Base-by-base conservation (phyloP, 1,284 basidiomycete genomes). In the Ganoderma lucidum region DNA sequence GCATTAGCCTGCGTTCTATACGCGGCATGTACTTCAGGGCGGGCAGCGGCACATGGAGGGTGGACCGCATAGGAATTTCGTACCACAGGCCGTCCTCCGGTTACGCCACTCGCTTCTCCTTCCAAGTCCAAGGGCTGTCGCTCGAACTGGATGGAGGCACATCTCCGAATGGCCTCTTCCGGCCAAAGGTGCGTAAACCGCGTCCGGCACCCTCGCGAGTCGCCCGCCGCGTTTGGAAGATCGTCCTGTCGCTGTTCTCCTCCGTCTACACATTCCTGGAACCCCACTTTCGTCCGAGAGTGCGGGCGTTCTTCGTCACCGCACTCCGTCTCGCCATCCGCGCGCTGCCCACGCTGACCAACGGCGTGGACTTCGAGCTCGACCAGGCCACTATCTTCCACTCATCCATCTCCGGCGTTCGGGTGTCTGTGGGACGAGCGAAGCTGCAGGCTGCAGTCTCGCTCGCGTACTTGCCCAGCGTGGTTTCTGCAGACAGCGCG, bases 1-100 rank as follows among this genome's bases (percentile, higher is more conserved):
- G 90, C 75, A 84, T 93, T 67, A 93, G 93, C 76, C 81, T 92
- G 55, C 87, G 91, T 64, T 94, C 93, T 32, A 88, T 94, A 71
- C 88, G 91, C 60, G 92, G 93, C 32, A 81, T 94, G 45, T 93
- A 91, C 79, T 85, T 93, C 68, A 85, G 86, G 62, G 82, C 81
- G 53, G 87, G 88, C 53, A 80, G 78, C 63, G 81, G 84, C 65
- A 87, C 84, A 51, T 86, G 87, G 80, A 85, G 83, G 55, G 82
- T 91, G 15, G 91, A 93, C 68, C 89, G 93, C 64, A 86, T 93
- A 64, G 86, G 88, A 51, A 88, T 90, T 75, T 83, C 85, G 61
- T 89, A 84, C 72, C 81, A 83, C 74, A 79, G 85, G 76, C 82
- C 86, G 23, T 83, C 82, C 19, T 78, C 83, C 42, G 80, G 85